phyloP scores from a whole-genome alignment of 2,329 filamentous ascomycete species.

The Lecanoromycetidae sp. region DNA sequence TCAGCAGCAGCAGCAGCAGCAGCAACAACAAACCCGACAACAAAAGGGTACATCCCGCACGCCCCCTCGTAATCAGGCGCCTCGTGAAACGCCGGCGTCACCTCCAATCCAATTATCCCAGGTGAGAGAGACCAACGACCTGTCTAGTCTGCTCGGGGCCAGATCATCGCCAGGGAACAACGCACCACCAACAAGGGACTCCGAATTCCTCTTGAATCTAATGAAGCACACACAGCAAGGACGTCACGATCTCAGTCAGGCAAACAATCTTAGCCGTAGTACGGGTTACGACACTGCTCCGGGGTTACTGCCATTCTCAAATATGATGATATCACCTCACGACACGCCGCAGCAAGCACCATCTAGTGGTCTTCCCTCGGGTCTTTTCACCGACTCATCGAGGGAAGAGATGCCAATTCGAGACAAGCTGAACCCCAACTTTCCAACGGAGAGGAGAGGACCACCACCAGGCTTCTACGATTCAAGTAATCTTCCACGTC shows the following conservation, averaged over 20 bases:
- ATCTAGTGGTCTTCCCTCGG: conserved; percentile 14
- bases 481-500: conserved; percentile 6
- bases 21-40: too few species aligned
- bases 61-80: conserved; percentile 7
- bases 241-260: conserved; percentile 2
- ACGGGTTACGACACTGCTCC: conserved; percentile 6
- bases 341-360: conserved; percentile 14
- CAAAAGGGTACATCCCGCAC: conserved; percentile 20
- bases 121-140: conserved; percentile 19
- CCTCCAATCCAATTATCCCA: conserved; percentile 19
- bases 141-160: conserved; percentile 24
- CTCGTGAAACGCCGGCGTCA: conserved; percentile 12
- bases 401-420: conserved; percentile 9
- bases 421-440: conserved; percentile 15
- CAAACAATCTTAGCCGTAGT: conserved; percentile 6
- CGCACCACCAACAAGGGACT: conserved; percentile 47
- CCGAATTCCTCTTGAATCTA: conserved; percentile 74
- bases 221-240: conserved; percentile 49
- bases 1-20: conserved; percentile 20
- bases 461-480: conserved; percentile 12
- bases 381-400: conserved; percentile 10
- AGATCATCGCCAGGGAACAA: conserved; percentile 29
- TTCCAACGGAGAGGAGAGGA: conserved; percentile 8
- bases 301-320: conserved; percentile 13
- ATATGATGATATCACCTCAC: conserved; percentile 16